Evolutionary conservation across 2,329 filamentous ascomycete species (phyloP), one percentile per base, ranked within the genome.

Genomic region (Metarhizium sp.): DNA sequence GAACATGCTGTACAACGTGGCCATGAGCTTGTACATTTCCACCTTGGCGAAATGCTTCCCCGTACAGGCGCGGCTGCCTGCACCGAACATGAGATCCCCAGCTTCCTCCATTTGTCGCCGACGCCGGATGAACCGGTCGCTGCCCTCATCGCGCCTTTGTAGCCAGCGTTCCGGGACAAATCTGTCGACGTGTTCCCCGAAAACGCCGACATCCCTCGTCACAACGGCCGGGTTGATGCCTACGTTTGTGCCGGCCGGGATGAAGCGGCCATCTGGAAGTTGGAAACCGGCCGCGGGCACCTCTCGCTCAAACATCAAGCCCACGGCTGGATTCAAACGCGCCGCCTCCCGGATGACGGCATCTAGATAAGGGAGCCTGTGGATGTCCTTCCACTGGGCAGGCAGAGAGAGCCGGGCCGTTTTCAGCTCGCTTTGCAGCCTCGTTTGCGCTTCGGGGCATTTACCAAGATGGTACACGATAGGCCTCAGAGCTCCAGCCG

Each of bases 101-200:
- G 68, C 60, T 34, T 68, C 64, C 47, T 72, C 72, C 71, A 74
- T 75, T 6, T 59, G 58, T 8, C 61, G 58, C 40, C 70, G 63
- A 2, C 75, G 66, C 32, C 60, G 56, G 43, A 68, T 56, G 47
- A 69, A 75, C 14, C 58, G 61, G 6, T 65, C 67, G 34, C 13
- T 16, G 38, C n/a, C 43, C 45, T 56, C 57, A 13, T 52, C 29
- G 6, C 51, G 32, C 55, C 55, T 34, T 57, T 67, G 64, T 7
- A 81, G 62, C 77, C 77, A 81, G 3, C 78, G 67, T 50, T 78
- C 77, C 0, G 78, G 76, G 1, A 67, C 66, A 59, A 75, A 81
- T 0, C 59, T 56, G 20, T 78, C 69, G 0, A 72, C 69, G 55
- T 80, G 74, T 0, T 66, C 59, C 0, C 76, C 78, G 60, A 75